A percentile compares a stretch with the other conserved stretches of the same genome.
Evolutionary conservation across 129 eudicot species (phyloP).

Genomic region (Artemisia annua): DNA sequence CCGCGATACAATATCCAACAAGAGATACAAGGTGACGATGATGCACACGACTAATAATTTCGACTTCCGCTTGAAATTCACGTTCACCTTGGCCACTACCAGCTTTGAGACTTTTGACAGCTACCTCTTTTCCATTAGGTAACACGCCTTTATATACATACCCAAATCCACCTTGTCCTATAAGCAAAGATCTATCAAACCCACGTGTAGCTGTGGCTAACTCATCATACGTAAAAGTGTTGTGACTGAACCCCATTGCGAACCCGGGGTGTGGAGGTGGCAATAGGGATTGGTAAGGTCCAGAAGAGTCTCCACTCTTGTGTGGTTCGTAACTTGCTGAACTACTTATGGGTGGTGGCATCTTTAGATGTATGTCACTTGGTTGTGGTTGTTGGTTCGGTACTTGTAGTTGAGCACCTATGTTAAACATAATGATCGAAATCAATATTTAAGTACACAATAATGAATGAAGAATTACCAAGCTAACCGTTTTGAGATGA

Average conservation of each 20-base stretch:
- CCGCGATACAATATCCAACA: slow-evolving; percentile 78
- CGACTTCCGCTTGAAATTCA: slow-evolving; percentile 86
- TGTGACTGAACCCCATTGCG: slow-evolving; percentile 60
- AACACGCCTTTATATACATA: slow-evolving; percentile 70
- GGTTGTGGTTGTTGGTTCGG: slow-evolving; percentile 16
- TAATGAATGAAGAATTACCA: too few species aligned
- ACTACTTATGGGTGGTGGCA: slow-evolving; percentile 38
- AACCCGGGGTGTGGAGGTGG: slow-evolving; percentile 63
- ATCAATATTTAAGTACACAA: neutral
- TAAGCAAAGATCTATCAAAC: slow-evolving; percentile 41
- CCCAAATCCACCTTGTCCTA: slow-evolving; percentile 89
- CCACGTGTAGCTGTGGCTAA: slow-evolving; percentile 61
- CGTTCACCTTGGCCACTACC: slow-evolving; percentile 83
- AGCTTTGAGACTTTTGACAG: slow-evolving; percentile 69
- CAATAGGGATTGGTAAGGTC: slow-evolving; percentile 36
- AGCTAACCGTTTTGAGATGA: too few species aligned
- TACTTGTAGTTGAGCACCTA: neutral
- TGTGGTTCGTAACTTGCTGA: slow-evolving; percentile 46
- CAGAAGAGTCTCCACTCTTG: slow-evolving; percentile 46
- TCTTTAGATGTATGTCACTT: slow-evolving; percentile 18
- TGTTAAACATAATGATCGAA: neutral
- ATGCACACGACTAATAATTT: slow-evolving; percentile 76
- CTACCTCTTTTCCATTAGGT: slow-evolving; percentile 72
- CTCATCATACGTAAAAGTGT: slow-evolving; percentile 59
- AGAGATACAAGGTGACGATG: slow-evolving; percentile 80